phyloP scores from a whole-genome alignment of 2,329 filamentous ascomycete genomes.

The Ophiostoma novo-ulmi region DNA sequence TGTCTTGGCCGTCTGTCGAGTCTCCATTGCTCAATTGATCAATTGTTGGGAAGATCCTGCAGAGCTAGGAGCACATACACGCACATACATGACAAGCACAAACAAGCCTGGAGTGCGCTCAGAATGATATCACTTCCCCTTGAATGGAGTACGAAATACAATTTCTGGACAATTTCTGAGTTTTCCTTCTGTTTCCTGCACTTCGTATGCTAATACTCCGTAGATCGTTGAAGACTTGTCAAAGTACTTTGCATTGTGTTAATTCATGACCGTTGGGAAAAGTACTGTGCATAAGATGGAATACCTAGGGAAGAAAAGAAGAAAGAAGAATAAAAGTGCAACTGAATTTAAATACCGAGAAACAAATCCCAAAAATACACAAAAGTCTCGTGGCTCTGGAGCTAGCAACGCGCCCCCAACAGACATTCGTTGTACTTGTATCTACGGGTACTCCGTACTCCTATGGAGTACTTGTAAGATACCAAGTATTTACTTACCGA shows the following conservation, averaged over 20 bases:
- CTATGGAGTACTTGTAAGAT: neutral
- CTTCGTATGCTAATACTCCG: neutral
- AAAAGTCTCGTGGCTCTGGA: constrained; percentile 1
- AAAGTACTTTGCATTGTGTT: neutral
- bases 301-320: neutral
- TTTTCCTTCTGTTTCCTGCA: neutral
- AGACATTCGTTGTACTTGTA: neutral
- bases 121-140: neutral
- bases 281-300: neutral
- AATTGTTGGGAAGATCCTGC: neutral
- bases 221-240: neutral
- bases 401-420: neutral
- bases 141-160: no score
- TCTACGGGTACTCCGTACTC: no score
- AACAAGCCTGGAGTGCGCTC: neutral
- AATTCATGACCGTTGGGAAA: neutral
- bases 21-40: neutral
- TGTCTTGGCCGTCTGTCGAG: neutral
- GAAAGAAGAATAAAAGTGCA: neutral
- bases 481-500: neutral
- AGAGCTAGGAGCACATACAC: neutral
- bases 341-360: no score
- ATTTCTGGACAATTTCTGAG: no score
- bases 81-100: neutral
- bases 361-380: no score